Evolutionary conservation across 768 basidiomycete species (phyloP).

Genomic region (Lepiota brunneoincarnata): DNA sequence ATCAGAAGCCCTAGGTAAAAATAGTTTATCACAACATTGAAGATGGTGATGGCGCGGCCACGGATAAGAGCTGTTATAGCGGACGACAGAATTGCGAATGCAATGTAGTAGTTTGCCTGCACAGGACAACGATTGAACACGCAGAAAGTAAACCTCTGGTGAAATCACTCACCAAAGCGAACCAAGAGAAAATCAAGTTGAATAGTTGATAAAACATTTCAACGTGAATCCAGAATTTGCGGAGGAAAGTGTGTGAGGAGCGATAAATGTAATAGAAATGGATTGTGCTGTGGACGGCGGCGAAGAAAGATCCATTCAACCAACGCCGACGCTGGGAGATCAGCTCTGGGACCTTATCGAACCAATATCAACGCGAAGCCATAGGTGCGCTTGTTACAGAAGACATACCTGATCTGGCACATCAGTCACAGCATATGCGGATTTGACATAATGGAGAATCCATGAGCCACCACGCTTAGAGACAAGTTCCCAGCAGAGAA

Average conservation of each 20-base stretch:
- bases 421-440: slow-evolving; percentile 88
- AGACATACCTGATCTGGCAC: slow-evolving; percentile 80
- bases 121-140: not conserved
- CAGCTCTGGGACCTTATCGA: slow-evolving; percentile 82
- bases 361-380: not conserved
- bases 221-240: slow-evolving; percentile 94
- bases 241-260: slow-evolving; percentile 73
- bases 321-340: slow-evolving; percentile 94
- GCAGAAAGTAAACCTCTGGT: not conserved
- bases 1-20: slow-evolving; percentile 85
- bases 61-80: slow-evolving; percentile 70
- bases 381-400: not conserved
- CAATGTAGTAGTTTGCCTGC: slow-evolving; percentile 89
- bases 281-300: slow-evolving; percentile 85
- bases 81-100: slow-evolving; percentile 73
- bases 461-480: slow-evolving; percentile 89
- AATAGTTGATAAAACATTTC: slow-evolving; percentile 90
- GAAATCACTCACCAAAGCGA: slow-evolving; percentile 57
- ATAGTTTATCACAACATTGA: slow-evolving; percentile 82
- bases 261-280: slow-evolving; percentile 97
- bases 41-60: slow-evolving; percentile 60
- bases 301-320: slow-evolving; percentile 99
- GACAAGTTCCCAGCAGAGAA: slow-evolving; percentile 96
- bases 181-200: slow-evolving; percentile 93
- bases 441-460: slow-evolving; percentile 96